Evolutionary conservation across 2,329 filamentous ascomycete genomes (phyloP).

Genomic region (Diaporthe caulivora): DNA sequence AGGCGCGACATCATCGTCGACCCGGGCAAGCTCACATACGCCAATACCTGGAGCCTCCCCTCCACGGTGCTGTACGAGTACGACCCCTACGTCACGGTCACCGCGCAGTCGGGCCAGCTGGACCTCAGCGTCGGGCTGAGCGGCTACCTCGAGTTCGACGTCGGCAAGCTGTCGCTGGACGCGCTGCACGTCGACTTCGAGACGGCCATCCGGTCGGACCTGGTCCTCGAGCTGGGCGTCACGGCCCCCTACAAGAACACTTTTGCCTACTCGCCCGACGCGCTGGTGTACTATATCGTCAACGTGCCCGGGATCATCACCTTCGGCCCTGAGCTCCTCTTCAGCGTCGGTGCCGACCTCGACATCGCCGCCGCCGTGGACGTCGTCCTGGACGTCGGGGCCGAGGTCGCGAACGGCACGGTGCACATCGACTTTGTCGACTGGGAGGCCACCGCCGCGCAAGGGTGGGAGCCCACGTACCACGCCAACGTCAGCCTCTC

Average conservation of each 20-base stretch:
- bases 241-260: conserved; percentile 49
- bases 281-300: conserved; percentile 53
- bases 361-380: conserved; percentile 47
- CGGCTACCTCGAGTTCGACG: conserved; percentile 56
- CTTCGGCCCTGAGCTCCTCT: conserved; percentile 48
- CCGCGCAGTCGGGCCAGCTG: conserved; percentile 51
- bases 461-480: conserved; percentile 42
- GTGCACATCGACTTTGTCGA: conserved; percentile 49
- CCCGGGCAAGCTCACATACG: conserved; percentile 19
- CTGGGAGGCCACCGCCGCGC: conserved; percentile 13
- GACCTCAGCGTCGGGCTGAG: conserved; percentile 54
- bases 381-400: conserved; percentile 42
- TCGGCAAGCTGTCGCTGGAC: conserved; percentile 49
- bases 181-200: conserved; percentile 58
- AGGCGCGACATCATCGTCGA: conserved; percentile 25
- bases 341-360: conserved; percentile 53
- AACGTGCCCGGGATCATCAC: conserved; percentile 55
- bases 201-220: conserved; percentile 50
- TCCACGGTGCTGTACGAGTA: conserved; percentile 30
- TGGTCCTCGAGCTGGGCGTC: conserved; percentile 52
- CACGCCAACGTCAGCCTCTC: conserved; percentile 40
- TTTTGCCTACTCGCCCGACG: conserved; percentile 51
- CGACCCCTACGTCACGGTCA: conserved; percentile 49
- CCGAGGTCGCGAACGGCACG: conserved; percentile 42
- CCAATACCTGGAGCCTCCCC: conserved; percentile 27